Percentiles rank a stretch among this genome's conserved stretches.
Conservation (phyloP, 1,284 basidiomycete species). For the Ustilago bromivora region DNA sequence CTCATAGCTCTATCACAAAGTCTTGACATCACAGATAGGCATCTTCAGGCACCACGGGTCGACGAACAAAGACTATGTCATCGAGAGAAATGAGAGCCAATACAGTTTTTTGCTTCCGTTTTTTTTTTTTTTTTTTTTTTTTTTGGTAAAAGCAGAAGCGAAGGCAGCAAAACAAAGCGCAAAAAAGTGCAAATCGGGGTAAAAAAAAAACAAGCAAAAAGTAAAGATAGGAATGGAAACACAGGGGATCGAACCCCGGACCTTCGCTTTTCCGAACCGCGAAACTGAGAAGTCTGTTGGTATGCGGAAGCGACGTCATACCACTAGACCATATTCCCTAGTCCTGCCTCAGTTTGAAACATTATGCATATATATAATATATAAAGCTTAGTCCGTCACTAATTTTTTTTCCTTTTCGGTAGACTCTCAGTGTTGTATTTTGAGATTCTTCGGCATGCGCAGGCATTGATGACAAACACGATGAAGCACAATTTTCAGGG, state of each 20-base stretch:
- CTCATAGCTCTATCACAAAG: no score
- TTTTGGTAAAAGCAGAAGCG: no score
- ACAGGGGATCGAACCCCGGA: constrained; percentile 59
- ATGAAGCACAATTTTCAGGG: constrained; percentile 14
- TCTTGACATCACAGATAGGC: no score
- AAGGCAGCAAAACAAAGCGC: not conserved
- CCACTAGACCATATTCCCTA: constrained; percentile 58
- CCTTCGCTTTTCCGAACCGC: constrained; percentile 49
- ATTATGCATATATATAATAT: not conserved
- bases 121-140: no score
- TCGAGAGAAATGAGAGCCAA: no score
- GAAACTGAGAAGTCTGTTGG: constrained; percentile 8
- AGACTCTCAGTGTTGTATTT: no score
- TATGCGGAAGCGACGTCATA: constrained; percentile 58
- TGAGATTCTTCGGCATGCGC: no score
- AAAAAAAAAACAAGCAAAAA: constrained; percentile 10
- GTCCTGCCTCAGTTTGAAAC: not conserved
- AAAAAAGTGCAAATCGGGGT: not conserved
- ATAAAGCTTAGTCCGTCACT: no score
- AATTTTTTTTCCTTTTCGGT: no score
- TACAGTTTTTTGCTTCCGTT: no score
- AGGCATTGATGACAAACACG: not conserved
- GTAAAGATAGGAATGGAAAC: constrained; percentile 49
- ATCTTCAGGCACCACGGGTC: no score
- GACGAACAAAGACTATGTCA: no score